Evolutionary conservation across 345 rosid species (phyloP).

Genomic region (Moricandia moricandioides): DNA sequence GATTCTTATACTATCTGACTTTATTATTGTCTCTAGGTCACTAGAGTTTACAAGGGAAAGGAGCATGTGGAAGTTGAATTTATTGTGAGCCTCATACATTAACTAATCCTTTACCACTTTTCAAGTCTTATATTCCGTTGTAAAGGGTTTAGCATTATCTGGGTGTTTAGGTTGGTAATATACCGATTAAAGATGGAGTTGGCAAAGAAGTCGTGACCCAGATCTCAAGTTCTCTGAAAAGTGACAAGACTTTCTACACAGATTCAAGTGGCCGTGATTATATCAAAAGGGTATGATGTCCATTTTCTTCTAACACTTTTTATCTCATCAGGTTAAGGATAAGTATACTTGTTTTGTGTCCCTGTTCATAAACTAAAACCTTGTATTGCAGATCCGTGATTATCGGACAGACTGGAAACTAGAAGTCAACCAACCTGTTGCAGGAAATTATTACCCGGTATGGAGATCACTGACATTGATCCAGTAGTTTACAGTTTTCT

Average conservation of each 20-base stretch:
- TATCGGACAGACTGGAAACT: constrained; percentile 89
- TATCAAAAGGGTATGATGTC: constrained; percentile 57
- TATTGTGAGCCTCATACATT: constrained; percentile 53
- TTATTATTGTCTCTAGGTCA: constrained; percentile 47
- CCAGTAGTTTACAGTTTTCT: constrained; percentile 15
- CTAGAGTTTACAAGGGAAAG: constrained; percentile 75
- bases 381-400: constrained; percentile 73
- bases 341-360: constrained; percentile 2
- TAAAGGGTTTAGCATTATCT: constrained; percentile 11
- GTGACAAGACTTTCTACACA: constrained; percentile 65
- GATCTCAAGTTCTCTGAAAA: constrained; percentile 54
- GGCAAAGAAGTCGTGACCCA: constrained; percentile 78
- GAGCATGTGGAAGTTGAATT: constrained; percentile 97
- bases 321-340: not conserved
- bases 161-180: constrained; percentile 56
- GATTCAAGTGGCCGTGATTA: constrained; percentile 88
- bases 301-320: not conserved
- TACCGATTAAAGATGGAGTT: constrained; percentile 64
- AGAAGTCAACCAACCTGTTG: constrained; percentile 84
- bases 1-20: constrained; percentile 10
- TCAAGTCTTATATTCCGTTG: constrained; percentile 6
- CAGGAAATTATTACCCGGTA: constrained; percentile 98
- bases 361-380: not conserved
- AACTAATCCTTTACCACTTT: constrained; percentile 11
- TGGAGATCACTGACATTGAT: constrained; percentile 18